Evolutionary conservation across 352 stramenopile species (phyloP).

Genomic region (Phytopythium delawarense): DNA sequence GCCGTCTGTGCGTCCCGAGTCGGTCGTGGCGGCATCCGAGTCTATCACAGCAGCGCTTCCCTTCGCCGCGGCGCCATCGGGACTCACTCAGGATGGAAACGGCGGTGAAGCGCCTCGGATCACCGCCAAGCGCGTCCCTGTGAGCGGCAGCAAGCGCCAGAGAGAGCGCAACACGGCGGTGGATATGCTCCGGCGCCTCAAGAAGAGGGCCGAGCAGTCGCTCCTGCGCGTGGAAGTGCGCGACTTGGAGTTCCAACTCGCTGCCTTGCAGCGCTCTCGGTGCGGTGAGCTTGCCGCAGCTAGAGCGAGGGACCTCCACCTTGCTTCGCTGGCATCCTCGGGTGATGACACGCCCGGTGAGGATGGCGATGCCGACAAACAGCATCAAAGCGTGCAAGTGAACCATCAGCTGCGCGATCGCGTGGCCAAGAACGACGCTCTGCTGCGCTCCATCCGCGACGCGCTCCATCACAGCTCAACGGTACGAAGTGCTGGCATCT

Average conservation of each 20-base stretch:
- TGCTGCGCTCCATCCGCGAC: background rate
- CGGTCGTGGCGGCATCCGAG: too few species aligned
- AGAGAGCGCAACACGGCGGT: conserved; percentile 1
- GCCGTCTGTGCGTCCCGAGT: background rate
- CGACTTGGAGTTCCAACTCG: conserved; percentile 2
- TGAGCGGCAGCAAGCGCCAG: background rate
- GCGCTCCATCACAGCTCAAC: background rate
- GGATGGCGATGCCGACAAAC: background rate
- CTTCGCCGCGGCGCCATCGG: background rate
- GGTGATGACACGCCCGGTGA: background rate
- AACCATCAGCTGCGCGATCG: background rate
- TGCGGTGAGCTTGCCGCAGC: too few species aligned
- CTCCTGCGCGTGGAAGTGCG: background rate
- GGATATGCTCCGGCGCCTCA: background rate
- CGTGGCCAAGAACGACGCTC: background rate
- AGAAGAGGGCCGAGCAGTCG: background rate
- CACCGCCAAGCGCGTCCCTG: background rate
- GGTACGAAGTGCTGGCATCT: background rate
- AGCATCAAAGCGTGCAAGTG: background rate
- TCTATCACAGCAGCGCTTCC: background rate
- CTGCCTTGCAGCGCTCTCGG: background rate
- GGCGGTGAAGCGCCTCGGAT: background rate
- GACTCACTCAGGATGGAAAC: background rate
- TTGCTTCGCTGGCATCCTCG: background rate
- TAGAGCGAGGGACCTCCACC: background rate